Percentiles rank a stretch among this genome's conserved stretches.
Conservation (phyloP, 2,329 filamentous ascomycete species). For the Aspergillus sp. region DNA sequence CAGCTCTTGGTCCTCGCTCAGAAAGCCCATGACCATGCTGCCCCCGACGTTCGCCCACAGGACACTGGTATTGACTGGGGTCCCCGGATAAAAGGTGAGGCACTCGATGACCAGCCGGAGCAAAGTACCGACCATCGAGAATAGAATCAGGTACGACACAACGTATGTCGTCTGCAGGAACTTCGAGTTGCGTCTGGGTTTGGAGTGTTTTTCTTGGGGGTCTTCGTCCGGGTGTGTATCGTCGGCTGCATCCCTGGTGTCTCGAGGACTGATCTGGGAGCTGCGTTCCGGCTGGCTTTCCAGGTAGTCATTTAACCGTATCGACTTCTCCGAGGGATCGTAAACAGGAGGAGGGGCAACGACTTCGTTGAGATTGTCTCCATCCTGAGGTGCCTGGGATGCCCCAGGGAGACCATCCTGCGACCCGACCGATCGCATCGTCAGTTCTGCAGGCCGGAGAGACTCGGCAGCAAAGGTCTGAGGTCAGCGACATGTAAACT, state of each 20-base stretch:
- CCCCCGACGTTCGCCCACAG: conserved; percentile 85
- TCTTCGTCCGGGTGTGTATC: background rate
- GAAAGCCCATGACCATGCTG: conserved; percentile 75
- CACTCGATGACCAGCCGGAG: conserved; percentile 61
- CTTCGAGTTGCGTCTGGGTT: background rate
- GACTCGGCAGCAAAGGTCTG: background rate
- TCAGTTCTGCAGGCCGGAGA: too few species aligned
- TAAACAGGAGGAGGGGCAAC: background rate
- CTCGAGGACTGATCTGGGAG: background rate
- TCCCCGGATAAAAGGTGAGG: conserved; percentile 73
- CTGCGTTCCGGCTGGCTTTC: background rate
- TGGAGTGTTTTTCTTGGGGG: background rate
- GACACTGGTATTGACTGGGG: conserved; percentile 68
- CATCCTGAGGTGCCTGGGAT: background rate
- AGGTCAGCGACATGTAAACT: background rate
- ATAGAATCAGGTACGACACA: background rate
- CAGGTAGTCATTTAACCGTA: background rate
- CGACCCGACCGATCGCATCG: too few species aligned
- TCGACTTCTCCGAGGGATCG: background rate
- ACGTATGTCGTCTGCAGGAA: background rate
- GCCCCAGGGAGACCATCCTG: too few species aligned
- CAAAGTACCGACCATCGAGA: background rate
- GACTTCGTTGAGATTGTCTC: background rate
- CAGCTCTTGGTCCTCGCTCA: conserved; percentile 70
- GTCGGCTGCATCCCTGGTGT: background rate